These are phyloP conservation scores for Kwoniella dejecticola DNA, from an alignment of 768 basidiomycete genomes.

Conservation along the genomic window DNA sequence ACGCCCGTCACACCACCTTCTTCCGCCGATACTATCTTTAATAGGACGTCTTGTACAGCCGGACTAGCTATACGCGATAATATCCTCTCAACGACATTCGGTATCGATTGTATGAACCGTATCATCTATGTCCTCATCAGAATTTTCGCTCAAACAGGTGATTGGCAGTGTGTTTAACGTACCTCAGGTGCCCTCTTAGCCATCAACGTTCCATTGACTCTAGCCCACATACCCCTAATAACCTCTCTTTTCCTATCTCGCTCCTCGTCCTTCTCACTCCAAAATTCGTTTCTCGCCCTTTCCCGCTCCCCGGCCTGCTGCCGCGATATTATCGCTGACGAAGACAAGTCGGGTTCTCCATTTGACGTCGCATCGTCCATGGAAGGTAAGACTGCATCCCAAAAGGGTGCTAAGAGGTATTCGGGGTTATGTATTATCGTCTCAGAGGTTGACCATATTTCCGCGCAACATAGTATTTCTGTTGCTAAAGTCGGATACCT, in stretches of 20 bases:
- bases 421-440: constrained; percentile 74
- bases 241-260: constrained; percentile 64
- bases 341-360: background rate
- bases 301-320: constrained; percentile 34
- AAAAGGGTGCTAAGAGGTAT: constrained; percentile 79
- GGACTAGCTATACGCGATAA: constrained; percentile 84
- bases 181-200: constrained; percentile 88
- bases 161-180: constrained; percentile 52
- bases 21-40: constrained; percentile 86
- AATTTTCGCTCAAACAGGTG: background rate
- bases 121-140: constrained; percentile 69
- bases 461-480: constrained; percentile 93
- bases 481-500: constrained; percentile 93
- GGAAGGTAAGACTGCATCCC: constrained; percentile 67
- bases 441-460: constrained; percentile 92
- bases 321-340: constrained; percentile 6
- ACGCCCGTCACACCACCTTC: constrained; percentile 76
- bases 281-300: constrained; percentile 55
- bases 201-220: constrained; percentile 85
- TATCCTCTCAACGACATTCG: constrained; percentile 76
- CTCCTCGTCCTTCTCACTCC: constrained; percentile 80
- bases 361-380: constrained; percentile 23
- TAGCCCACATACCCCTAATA: constrained; percentile 90
- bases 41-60: constrained; percentile 85
- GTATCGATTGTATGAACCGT: constrained; percentile 81